Conservation (phyloP, 306 rosid genomes). For the Malus asiatica region DNA sequence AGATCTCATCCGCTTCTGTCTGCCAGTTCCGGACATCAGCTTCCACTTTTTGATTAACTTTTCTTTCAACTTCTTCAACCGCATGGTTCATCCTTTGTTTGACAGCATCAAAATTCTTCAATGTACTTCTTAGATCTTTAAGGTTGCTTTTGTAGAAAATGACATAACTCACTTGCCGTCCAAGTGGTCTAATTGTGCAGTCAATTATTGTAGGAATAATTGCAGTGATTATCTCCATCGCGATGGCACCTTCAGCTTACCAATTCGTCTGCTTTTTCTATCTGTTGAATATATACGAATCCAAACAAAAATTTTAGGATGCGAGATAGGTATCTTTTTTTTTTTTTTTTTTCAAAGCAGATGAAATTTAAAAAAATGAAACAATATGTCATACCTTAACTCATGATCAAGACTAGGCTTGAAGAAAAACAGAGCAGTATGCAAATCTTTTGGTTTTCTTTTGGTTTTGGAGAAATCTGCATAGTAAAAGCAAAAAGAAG, state of each 20-base stretch:
- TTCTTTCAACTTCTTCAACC: constrained; percentile 4
- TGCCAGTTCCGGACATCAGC: too few species aligned
- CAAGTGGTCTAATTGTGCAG: neutral
- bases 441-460: too few species aligned
- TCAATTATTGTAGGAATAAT: neutral
- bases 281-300: neutral
- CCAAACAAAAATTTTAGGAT: neutral
- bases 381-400: too few species aligned
- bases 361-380: too few species aligned
- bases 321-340: too few species aligned
- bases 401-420: too few species aligned
- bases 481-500: too few species aligned
- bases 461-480: too few species aligned
- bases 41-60: neutral
- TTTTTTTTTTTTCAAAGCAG: too few species aligned
- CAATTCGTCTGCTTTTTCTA: neutral
- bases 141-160: constrained; percentile 7
- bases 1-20: neutral
- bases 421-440: too few species aligned
- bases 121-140: neutral
- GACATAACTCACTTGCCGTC: constrained; percentile 12
- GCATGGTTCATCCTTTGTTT: neutral
- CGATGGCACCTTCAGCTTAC: too few species aligned
- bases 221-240: too few species aligned
- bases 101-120: neutral